Evolutionary conservation across 768 basidiomycete species (phyloP), one percentile per base, ranked within the genome.

Genomic region (Collybia sp.): DNA sequence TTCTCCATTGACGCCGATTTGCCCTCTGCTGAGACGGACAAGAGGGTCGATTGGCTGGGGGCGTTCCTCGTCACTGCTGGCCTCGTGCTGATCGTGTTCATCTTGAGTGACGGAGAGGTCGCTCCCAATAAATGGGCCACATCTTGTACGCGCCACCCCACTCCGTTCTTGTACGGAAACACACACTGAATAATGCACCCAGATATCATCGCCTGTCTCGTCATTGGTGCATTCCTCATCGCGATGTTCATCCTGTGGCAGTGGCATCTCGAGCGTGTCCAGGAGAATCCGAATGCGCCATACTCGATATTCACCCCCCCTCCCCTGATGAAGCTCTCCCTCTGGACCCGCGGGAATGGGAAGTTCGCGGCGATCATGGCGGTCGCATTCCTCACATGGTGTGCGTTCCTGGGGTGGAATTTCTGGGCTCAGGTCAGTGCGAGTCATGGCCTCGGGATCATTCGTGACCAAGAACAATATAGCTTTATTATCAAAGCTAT

Each of bases 401-500:
- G 71, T 39, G 64, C 71, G 1, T 84, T 84, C 67, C 54, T 70
- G 10, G 53, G 62, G 12, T 85, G 76, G 74, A 55, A 51, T 5
- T 73, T 80, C 48, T 64, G 63, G 62, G 49, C 51, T 6, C 55
- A 58, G 45, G 62, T 59, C 30, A 2, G 44, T 33, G 8, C 56
- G 8, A 30, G 39, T 40, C 25, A n/a, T 43, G 20, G 12, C 43
- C 59, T 66, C 20, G 71, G 71, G n/a, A 67, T 75, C 18, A 71
- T 73, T 30, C 12, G 25, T 33, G 2, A 11, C 31, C 33, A 12
- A 33, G 13, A 1, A 15, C 31, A 8, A 25, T 16, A 11, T 46
- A 88, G 80, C 57, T 89, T 5, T 89, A 81, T 56, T 91, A 88
- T 58, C 86, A 91, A 55, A 71, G 78, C 40, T 91, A 82, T 57